Evolutionary conservation across 176 grass and related monocot species (phyloP), one percentile per base, ranked within the genome.

Genomic region (Melocanna baccifera): DNA sequence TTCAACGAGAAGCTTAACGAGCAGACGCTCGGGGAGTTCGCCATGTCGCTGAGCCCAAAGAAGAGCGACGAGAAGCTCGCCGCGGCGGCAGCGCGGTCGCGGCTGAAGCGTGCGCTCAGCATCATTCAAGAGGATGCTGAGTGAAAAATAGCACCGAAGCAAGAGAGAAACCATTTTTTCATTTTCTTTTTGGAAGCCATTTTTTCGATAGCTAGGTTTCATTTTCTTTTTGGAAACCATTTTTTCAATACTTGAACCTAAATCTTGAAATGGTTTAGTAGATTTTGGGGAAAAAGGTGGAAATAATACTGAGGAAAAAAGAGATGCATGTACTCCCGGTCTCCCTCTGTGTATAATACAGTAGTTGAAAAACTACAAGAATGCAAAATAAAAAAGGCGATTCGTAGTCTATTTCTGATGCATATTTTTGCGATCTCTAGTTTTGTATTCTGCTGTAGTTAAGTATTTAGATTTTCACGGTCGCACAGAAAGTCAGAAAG

Each of bases 1-100:
- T n/a, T 76, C 69, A 88, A 88, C 71, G 71, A 89, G 75, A 90
- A 59, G 56, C 71, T 88, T 58, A 94, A 91, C 28, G 76, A 86
- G 78, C 79, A 29, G 34, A 80, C 85, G 55, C 84, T 89, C n/a
- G 92, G 85, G 45, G 70, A 70, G 55, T 62, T 78, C 56, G n/a
- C 81, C 1, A 1, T 15, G 34, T 41, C 52, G 16, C 10, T 41
- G 75, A 89, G 40, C 48, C 61, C 79, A 36, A 74, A 4, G 13
- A 57, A 39, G 28, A 62, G 7, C 12, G 18, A 12, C 5, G 65
- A 72, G 39, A 88, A 69, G 68, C 26, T 76, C 62, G 82, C 53
- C 0, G 39, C 64, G 32, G 75, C 67, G 51, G 50, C 36, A 15
- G 63, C 56, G 55, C 36, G 81, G 8, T 46, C 88, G 15, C 73